Conservation (phyloP, 352 stramenopile species). For the Phytophthora chlamydospora region DNA sequence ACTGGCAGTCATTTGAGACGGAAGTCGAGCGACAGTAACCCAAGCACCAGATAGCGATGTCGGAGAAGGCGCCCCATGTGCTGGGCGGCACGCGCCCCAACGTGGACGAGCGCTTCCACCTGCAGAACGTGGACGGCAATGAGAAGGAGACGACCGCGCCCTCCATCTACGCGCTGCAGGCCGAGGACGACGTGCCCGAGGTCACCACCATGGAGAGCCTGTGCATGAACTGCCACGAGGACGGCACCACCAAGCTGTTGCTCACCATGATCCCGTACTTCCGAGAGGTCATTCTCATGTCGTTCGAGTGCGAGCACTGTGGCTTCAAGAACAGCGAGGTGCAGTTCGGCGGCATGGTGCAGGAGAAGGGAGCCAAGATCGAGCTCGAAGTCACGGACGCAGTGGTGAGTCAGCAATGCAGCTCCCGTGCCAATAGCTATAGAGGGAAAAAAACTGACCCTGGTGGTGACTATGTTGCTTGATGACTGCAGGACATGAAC, state of each 20-base stretch:
- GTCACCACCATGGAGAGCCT: slow-evolving; percentile 79
- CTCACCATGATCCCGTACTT: slow-evolving; percentile 95
- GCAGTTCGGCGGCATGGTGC: slow-evolving; percentile 72
- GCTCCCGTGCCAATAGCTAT: no score
- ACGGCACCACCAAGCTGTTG: slow-evolving; percentile 90
- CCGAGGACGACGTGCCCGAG: slow-evolving; percentile 61
- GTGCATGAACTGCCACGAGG: slow-evolving; percentile 90
- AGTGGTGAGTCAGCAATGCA: slow-evolving; percentile 25
- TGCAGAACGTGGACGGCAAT: slow-evolving; percentile 35
- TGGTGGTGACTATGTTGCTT: slow-evolving; percentile 2
- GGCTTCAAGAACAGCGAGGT: slow-evolving; percentile 80
- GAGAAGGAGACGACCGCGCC: slow-evolving; percentile 24
- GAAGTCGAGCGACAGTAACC: not conserved
- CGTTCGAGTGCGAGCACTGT: slow-evolving; percentile 92
- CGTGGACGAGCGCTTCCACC: slow-evolving; percentile 59
- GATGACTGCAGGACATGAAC: slow-evolving; percentile 74
- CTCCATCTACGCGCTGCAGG: slow-evolving; percentile 47
- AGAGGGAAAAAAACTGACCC: not conserved
- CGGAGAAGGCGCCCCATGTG: slow-evolving; percentile 61
- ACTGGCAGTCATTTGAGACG: slow-evolving; percentile 13
- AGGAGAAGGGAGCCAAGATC: slow-evolving; percentile 69
- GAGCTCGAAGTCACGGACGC: slow-evolving; percentile 52
- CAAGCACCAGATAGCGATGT: slow-evolving; percentile 36
- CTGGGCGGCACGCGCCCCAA: slow-evolving; percentile 66
- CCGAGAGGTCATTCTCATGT: slow-evolving; percentile 94